phyloP scores from a whole-genome alignment of 805 yeast genomes.

The Jamesozyma lodderae region DNA sequence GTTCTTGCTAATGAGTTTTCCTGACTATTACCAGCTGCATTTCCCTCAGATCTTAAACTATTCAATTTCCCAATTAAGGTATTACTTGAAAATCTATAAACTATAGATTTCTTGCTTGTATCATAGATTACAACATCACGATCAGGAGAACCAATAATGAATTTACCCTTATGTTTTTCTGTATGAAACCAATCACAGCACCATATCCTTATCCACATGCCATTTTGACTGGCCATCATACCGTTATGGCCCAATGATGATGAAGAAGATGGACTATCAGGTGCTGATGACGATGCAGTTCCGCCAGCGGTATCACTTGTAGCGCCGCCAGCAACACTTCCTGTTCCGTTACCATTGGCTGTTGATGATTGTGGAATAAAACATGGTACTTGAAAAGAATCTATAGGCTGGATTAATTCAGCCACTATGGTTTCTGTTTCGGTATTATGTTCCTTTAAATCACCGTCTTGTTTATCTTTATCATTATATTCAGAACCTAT shows the following conservation, averaged over 20 bases:
- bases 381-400: constrained; percentile 17
- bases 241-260: constrained; percentile 1
- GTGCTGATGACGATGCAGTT: not conserved
- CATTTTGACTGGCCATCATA: constrained; percentile 1
- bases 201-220: constrained; percentile 33
- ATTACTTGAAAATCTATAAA: constrained; percentile 24
- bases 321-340: not conserved
- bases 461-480: not conserved
- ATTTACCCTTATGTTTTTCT: constrained; percentile 32
- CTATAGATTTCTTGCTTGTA: constrained; percentile 16
- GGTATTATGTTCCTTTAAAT: not conserved
- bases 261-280: constrained; percentile 4
- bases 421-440: constrained; percentile 6
- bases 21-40: constrained; percentile 1
- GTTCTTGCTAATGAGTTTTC: not conserved
- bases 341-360: not conserved
- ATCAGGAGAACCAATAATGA: constrained; percentile 73
- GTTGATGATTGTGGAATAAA: not conserved
- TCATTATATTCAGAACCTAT: constrained; percentile 9
- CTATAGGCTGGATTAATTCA: constrained; percentile 26
- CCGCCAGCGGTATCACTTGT: not conserved
- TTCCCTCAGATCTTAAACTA: no score
- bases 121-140: constrained; percentile 47
- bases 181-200: constrained; percentile 66
- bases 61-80: no score